These are phyloP conservation scores for Quercus phellos DNA, from an alignment of 331 rosid species.

Conservation along the genomic window DNA sequence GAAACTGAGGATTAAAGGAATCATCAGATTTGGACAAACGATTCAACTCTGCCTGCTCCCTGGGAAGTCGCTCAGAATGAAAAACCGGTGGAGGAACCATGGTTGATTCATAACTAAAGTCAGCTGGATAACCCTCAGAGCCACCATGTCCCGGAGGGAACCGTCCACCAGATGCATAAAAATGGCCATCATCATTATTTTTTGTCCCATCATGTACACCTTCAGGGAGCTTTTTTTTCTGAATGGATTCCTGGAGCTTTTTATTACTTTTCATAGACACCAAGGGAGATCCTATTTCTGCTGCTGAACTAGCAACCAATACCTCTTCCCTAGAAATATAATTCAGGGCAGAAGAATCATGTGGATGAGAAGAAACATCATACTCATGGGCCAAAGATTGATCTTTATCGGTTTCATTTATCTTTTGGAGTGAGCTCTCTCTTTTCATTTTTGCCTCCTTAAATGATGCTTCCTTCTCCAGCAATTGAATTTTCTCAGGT, in stretches of 20 bases:
- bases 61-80: slow-evolving; percentile 45
- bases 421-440: slow-evolving; percentile 36
- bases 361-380: slow-evolving; percentile 23
- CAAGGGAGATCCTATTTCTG: slow-evolving; percentile 25
- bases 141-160: slow-evolving; percentile 27
- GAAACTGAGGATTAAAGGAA: slow-evolving; percentile 45
- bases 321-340: slow-evolving; percentile 26
- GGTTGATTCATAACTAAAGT: slow-evolving; percentile 34
- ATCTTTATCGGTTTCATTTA: slow-evolving; percentile 27
- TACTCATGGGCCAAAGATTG: slow-evolving; percentile 24
- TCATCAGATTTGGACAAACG: slow-evolving; percentile 51
- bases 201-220: slow-evolving; percentile 22
- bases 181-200: slow-evolving; percentile 23
- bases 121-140: slow-evolving; percentile 26
- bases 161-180: slow-evolving; percentile 12
- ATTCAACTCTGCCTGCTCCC: slow-evolving; percentile 48
- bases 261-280: slow-evolving; percentile 27
- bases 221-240: slow-evolving; percentile 20
- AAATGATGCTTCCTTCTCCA: slow-evolving; percentile 24
- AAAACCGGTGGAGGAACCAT: slow-evolving; percentile 38
- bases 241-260: slow-evolving; percentile 30
- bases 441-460: slow-evolving; percentile 34
- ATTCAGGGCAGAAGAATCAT: slow-evolving; percentile 24
- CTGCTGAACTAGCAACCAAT: slow-evolving; percentile 19
- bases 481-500: slow-evolving; percentile 21